phyloP scores from a whole-genome alignment of 2,329 filamentous ascomycete genomes.

The Pseudonectria buxi region DNA sequence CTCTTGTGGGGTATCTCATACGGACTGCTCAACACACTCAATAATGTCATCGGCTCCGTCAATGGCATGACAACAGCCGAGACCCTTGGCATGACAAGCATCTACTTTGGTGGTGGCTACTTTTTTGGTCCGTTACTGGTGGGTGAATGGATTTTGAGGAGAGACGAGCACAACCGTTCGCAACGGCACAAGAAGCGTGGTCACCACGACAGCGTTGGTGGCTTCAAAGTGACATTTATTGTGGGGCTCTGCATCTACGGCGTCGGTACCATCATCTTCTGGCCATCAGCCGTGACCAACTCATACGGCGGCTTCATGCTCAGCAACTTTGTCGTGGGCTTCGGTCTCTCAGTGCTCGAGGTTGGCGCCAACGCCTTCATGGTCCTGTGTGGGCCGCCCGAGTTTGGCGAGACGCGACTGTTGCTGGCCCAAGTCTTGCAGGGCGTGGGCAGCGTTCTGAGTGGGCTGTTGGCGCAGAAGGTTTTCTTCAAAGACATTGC shows the following conservation, averaged over 20 bases:
- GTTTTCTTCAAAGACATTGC: conserved; percentile 63
- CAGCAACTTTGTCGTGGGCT: conserved; percentile 67
- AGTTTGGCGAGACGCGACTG: conserved; percentile 67
- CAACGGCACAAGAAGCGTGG: conserved; percentile 29
- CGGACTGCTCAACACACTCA: conserved; percentile 76
- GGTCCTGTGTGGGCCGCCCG: conserved; percentile 63
- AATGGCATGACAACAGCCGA: conserved; percentile 55
- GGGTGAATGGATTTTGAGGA: conserved; percentile 63
- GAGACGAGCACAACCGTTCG: conserved; percentile 54
- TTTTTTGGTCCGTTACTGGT: conserved; percentile 63
- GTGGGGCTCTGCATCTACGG: conserved; percentile 69
- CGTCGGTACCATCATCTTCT: conserved; percentile 75
- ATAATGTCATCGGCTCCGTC: conserved; percentile 59
- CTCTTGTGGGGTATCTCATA: conserved; percentile 90
- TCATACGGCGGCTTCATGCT: conserved; percentile 75
- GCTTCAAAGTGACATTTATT: conserved; percentile 77
- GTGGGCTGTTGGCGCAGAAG: conserved; percentile 63
- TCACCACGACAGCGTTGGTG: conserved; percentile 44
- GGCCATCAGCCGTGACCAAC: conserved; percentile 68
- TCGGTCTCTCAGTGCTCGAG: conserved; percentile 69
- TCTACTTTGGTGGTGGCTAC: conserved; percentile 67
- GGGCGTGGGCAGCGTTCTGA: conserved; percentile 66
- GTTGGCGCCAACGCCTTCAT: conserved; percentile 74
- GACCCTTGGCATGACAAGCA: conserved; percentile 59
- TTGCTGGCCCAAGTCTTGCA: conserved; percentile 72